Evolutionary conservation across 192 early-diverging fungal genomes (phyloP).

Genomic region (Podila minutissima): DNA sequence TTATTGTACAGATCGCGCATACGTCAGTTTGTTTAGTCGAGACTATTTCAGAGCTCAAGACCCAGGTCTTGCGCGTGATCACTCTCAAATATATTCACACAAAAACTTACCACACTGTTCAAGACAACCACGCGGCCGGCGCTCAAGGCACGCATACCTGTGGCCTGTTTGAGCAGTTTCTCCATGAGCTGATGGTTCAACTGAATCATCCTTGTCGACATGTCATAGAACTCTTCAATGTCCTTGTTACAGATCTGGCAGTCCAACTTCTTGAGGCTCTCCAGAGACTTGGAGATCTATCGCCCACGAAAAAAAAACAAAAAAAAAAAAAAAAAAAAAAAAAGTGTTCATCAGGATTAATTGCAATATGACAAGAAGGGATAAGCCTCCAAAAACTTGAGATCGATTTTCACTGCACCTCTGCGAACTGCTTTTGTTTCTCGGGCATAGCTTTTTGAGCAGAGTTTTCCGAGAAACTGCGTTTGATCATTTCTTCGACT

Average conservation of each 20-base stretch:
- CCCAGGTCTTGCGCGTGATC: too few relatives aligned
- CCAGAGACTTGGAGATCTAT: slow-evolving; percentile 70
- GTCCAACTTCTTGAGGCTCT: slow-evolving; percentile 68
- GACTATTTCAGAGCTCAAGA: too few relatives aligned
- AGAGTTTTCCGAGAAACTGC: slow-evolving; percentile 93
- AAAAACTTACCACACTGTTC: slow-evolving; percentile 63
- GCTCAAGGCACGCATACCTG: slow-evolving; percentile 70
- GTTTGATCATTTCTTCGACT: slow-evolving; percentile 99
- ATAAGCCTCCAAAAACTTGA: not conserved
- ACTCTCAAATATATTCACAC: too few relatives aligned
- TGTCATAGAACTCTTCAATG: slow-evolving; percentile 78
- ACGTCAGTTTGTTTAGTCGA: not conserved
- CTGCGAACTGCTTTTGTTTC: slow-evolving; percentile 73
- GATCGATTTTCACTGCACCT: slow-evolving; percentile 45
- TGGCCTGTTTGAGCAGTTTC: slow-evolving; percentile 62
- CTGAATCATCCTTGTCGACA: slow-evolving; percentile 61
- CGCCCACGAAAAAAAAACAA: not conserved
- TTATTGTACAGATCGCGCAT: not conserved
- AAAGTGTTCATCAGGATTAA: not conserved
- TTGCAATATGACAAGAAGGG: not conserved
- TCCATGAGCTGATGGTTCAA: slow-evolving; percentile 67
- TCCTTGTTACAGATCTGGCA: slow-evolving; percentile 87
- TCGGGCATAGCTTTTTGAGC: slow-evolving; percentile 91
- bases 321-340: not conserved
- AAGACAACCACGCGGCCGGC: slow-evolving; percentile 83